Base-by-base conservation (phyloP, 176 grass and related monocot genomes). In the Oryza australiensis region DNA sequence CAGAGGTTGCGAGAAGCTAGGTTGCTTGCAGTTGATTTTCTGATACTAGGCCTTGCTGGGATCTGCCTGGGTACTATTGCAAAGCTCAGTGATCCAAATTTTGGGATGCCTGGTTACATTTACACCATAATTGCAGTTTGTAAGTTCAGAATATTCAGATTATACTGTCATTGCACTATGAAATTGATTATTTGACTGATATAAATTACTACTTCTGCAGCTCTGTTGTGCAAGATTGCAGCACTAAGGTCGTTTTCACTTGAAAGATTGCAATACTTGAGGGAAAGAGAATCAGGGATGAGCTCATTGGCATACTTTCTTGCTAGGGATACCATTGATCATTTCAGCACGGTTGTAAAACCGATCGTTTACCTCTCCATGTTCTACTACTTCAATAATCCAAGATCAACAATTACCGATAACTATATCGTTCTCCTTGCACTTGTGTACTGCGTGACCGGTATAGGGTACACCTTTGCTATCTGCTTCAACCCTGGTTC, bases 111-210 rank as follows among this genome's bases (percentile, higher is more conserved):
- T 49, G 92, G 92, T n/a, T 97, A 97, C 80, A 84, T 83, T 26
- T 97, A 97, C 41, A 92, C 95, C 10, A 94, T 94, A 65, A 97
- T 97, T 75, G 95, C 95, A 78, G 91, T 94, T 65, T 92, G 95
- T 97, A 93, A 97, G 95, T 91, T 78, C 49, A 66, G 3, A 72
- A 5, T 77, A 71, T 59, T 27, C 64, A 76, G 7, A 64, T 8
- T 53, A 5, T 26, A 63, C 37, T 10, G 0, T 42, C 2, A 15
- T 66, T 72, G 22, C 5, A 26, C 16, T 30, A 48, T 8, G 4
- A 78, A 26, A 7, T 13, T 10, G 57, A 59, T 53, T 29, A 30
- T 12, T 22, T 89, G n/a, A 35, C 43, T 89, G 60, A 89, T n/a
- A 57, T 13, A 7, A 24, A 27, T 23, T 37, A 38, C 23, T 24